These are phyloP conservation scores for Ceratobasidium sp. DNA, from an alignment of 1,284 basidiomycete genomes.

Conservation along the genomic window DNA sequence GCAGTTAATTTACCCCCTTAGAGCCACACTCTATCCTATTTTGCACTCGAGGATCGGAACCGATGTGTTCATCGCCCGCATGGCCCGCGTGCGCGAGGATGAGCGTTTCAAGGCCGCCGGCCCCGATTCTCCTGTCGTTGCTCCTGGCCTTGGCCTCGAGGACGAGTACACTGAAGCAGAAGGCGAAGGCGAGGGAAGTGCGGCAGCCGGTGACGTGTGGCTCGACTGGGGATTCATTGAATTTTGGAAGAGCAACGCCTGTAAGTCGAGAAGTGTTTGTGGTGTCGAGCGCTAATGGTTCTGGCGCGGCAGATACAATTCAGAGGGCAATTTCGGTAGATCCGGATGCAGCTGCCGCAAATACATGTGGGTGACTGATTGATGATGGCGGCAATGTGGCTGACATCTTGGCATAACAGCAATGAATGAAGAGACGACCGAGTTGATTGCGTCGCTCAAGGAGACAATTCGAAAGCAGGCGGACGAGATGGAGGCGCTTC, in stretches of 20 bases:
- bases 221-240: conserved; percentile 99
- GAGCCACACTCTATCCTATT: conserved; percentile 87
- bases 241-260: conserved; percentile 98
- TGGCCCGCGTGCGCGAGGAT: conserved; percentile 89
- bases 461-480: conserved; percentile 83
- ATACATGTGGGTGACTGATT: conserved; percentile 52
- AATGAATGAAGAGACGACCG: conserved; percentile 79
- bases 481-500: conserved; percentile 75
- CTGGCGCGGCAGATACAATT: conserved; percentile 58
- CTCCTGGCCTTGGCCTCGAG: conserved; percentile 50
- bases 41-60: conserved; percentile 81
- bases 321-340: conserved; percentile 63
- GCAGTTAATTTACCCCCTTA: conserved; percentile 54
- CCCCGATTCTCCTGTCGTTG: conserved; percentile 67
- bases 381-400: conserved; percentile 19
- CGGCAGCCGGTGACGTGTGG: conserved; percentile 89
- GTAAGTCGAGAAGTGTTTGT: conserved; percentile 62
- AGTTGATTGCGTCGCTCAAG: conserved; percentile 82
- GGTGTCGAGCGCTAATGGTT: conserved; percentile 7
- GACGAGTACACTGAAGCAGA: conserved; percentile 52
- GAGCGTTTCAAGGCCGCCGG: conserved; percentile 89
- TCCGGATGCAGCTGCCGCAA: conserved; percentile 57
- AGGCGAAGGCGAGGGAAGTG: conserved; percentile 53
- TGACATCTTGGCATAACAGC: conserved; percentile 55
- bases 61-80: conserved; percentile 88